A percentile compares a stretch with the other conserved stretches of the same genome.
These are phyloP conservation scores for Lentinula boryana DNA, from an alignment of 768 basidiomycete genomes.

Conservation along the genomic window DNA sequence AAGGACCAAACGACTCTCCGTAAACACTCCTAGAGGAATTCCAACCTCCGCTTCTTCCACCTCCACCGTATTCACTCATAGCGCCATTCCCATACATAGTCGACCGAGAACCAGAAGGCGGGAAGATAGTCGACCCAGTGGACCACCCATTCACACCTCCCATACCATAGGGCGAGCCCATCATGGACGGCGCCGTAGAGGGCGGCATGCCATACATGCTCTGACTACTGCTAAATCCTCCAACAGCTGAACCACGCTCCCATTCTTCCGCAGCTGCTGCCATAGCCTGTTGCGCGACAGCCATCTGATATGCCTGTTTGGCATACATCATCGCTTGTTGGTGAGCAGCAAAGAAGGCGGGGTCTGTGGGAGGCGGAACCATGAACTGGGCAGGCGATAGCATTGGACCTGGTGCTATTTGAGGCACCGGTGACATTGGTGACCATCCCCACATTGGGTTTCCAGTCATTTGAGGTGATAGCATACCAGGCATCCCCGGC, in stretches of 20 bases:
- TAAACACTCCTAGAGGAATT: slow-evolving; percentile 61
- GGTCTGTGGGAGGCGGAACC: slow-evolving; percentile 42
- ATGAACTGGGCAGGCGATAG: slow-evolving; percentile 38
- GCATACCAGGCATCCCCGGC: slow-evolving; percentile 12
- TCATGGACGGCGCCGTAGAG: slow-evolving; percentile 22
- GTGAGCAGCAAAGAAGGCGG: slow-evolving; percentile 63
- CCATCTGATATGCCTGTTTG: slow-evolving; percentile 87
- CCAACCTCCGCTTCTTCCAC: slow-evolving; percentile 42
- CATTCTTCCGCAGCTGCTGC: slow-evolving; percentile 86
- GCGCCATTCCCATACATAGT: slow-evolving; percentile 59
- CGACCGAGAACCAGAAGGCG: slow-evolving; percentile 28
- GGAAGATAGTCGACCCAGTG: slow-evolving; percentile 44
- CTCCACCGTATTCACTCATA: slow-evolving; percentile 61
- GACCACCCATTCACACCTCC: slow-evolving; percentile 38
- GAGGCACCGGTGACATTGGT: slow-evolving; percentile 13
- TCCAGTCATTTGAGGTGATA: slow-evolving; percentile 4
- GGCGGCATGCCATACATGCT: slow-evolving; percentile 23
- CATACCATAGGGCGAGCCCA: slow-evolving; percentile 33
- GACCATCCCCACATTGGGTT: slow-evolving; percentile 15
- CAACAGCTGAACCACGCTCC: slow-evolving; percentile 68
- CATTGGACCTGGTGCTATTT: slow-evolving; percentile 28
- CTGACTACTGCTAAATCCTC: slow-evolving; percentile 31
- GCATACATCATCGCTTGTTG: slow-evolving; percentile 85
- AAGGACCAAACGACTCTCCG: slow-evolving; percentile 56
- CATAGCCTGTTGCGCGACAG: slow-evolving; percentile 88